These are phyloP conservation scores for Nidula microcarpa DNA, from an alignment of 768 basidiomycete genomes.

Conservation along the genomic window DNA sequence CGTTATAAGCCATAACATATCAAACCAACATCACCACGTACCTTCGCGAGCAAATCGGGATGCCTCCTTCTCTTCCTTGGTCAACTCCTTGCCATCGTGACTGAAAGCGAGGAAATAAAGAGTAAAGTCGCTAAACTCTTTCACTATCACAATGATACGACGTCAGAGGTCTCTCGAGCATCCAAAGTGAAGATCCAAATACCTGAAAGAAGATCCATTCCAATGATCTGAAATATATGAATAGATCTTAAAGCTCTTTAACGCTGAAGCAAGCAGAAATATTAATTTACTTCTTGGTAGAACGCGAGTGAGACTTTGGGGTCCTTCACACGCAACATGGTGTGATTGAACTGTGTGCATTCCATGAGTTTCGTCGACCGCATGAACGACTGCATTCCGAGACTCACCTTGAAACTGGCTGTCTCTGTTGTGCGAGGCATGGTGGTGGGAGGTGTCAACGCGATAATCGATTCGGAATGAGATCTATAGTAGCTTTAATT, in stretches of 20 bases:
- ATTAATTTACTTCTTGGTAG: conserved; percentile 60
- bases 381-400: not conserved
- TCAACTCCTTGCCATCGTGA: conserved; percentile 46
- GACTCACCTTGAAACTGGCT: conserved; percentile 54
- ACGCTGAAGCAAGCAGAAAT: too few relatives aligned
- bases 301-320: conserved; percentile 78
- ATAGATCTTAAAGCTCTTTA: not conserved
- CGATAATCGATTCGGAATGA: not conserved
- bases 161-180: too few relatives aligned
- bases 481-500: conserved; percentile 2
- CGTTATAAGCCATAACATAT: not conserved
- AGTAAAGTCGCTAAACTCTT: conserved; percentile 58
- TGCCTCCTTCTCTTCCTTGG: conserved; percentile 49
- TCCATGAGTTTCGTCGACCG: not conserved
- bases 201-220: conserved; percentile 75
- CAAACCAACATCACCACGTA: conserved; percentile 11
- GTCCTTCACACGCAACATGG: conserved; percentile 88
- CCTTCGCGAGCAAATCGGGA: conserved; percentile 66
- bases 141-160: conserved; percentile 32
- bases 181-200: conserved; percentile 5
- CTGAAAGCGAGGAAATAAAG: conserved; percentile 88
- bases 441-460: conserved; percentile 12
- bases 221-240: conserved; percentile 40
- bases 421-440: conserved; percentile 69
- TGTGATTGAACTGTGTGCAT: conserved; percentile 68